Evolutionary conservation across 257 asterid genomes (phyloP), one percentile per base, ranked within the genome.

Genomic region (Solanum sejunctum): DNA sequence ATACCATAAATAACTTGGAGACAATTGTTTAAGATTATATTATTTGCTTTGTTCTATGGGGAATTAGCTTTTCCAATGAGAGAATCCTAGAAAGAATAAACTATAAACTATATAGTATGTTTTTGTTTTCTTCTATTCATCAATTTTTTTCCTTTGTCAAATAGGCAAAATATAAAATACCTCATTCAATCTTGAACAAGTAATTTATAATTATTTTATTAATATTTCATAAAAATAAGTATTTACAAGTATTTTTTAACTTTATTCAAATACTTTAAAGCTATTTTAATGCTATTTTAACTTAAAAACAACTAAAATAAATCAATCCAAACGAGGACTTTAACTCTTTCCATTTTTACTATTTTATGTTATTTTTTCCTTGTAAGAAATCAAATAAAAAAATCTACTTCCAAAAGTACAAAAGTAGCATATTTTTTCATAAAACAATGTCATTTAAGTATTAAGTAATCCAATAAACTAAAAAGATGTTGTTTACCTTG

Each of bases 351-450:
- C 1, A 16, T 32, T 69, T 23, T 69, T 69, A 69, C 23, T 9
- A 36, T 13, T 69, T 69, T 69, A 16, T 69, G 15, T 69, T 16
- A 32, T 26, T 64, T 10, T 20, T 20, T 12, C 10, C 13, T 1
- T n/a, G 13, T 23, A 75, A 13, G 39, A 75, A 75, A 49, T 75
- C 61, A 21, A 72, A 72, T n/a, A 6, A n/a, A 11, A 41, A 17
- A 17, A 63, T 45, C 20, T 49, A 45, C 39, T 12, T 3, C 61
- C 55, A 13, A 77, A 77, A 4, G 26, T 15, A 77, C 63, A 77
- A 77, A 23, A 49, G 47, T 77, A 77, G 82, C 82, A 77, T 77
- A 39, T 16, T 15, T 77, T 15, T 77, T 51, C 47, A 77, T 75
- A 21, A 58, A 20, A 75, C 64, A 51, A 51, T 51, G 82, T 3